phyloP scores from a whole-genome alignment of 2,329 filamentous ascomycete species.

The Pyricularia sp. region DNA sequence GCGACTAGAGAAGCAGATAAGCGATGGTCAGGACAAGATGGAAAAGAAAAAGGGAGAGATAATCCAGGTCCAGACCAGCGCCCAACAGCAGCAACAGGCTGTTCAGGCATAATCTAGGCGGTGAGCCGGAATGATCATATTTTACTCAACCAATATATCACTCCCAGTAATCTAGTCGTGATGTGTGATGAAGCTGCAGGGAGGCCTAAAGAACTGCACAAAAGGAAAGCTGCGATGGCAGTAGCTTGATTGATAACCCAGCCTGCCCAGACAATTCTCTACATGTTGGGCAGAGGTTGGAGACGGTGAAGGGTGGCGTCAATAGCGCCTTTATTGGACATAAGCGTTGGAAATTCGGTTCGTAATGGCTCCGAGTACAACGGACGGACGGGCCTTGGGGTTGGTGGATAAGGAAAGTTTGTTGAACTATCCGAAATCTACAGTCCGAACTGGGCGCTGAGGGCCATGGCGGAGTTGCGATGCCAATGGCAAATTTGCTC shows the following conservation, averaged over 20 bases:
- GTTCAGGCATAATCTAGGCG: conserved; percentile 18
- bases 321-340: neutral
- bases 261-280: neutral
- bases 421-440: neutral
- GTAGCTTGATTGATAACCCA: neutral
- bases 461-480: neutral
- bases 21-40: conserved; percentile 44
- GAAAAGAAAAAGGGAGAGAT: conserved; percentile 52
- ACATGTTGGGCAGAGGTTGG: neutral
- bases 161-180: neutral
- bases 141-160: neutral
- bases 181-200: neutral
- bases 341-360: neutral
- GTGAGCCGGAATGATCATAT: conserved; percentile 12
- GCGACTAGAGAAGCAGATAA: conserved; percentile 40
- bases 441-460: neutral
- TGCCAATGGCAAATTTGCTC: neutral
- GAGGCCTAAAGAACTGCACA: neutral
- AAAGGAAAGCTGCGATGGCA: neutral
- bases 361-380: neutral
- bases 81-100: conserved; percentile 27
- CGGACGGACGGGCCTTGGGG: neutral
- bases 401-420: conserved; percentile 7
- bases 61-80: conserved; percentile 42
- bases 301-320: neutral